Evolutionary conservation across 2,329 filamentous ascomycete genomes (phyloP).

Genomic region (Aphanocladium album): DNA sequence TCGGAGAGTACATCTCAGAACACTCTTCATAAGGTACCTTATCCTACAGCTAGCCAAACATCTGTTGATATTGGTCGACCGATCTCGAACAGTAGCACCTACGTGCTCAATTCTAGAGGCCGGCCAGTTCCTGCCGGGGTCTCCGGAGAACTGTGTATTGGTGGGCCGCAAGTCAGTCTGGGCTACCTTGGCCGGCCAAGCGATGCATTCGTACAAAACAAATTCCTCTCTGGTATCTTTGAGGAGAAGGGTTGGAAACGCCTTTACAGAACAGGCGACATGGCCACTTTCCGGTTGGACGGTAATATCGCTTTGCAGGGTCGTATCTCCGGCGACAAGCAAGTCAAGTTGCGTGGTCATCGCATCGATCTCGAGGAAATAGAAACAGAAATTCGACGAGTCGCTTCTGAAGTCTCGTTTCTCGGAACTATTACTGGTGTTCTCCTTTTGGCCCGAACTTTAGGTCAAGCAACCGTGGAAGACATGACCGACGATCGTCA

Average conservation of each 20-base stretch:
- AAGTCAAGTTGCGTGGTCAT: conserved; percentile 28
- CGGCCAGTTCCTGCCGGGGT: not conserved
- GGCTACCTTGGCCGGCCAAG: conserved; percentile 5
- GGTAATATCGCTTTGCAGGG: conserved; percentile 35
- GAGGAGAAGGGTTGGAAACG: conserved; percentile 22
- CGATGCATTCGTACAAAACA: not conserved
- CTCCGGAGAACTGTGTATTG: conserved; percentile 2
- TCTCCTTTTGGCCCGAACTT: conserved; percentile 19
- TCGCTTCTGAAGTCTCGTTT: conserved; percentile 15
- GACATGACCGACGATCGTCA: conserved; percentile 18
- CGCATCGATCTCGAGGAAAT: conserved; percentile 37
- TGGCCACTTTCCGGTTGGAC: conserved; percentile 29
- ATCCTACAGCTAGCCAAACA: not conserved
- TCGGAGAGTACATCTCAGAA: conserved; percentile 6
- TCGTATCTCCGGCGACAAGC: conserved; percentile 34
- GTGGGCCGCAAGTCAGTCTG: conserved; percentile 1
- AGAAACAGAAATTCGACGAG: conserved; percentile 23
- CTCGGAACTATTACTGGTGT: conserved; percentile 16
- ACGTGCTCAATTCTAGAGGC: conserved; percentile 1
- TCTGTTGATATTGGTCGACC: not conserved
- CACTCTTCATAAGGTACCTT: not conserved
- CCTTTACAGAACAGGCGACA: conserved; percentile 40
- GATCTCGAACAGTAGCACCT: not conserved
- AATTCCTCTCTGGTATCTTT: not conserved
- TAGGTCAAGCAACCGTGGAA: not conserved